These are phyloP conservation scores for Scedosporium minutisporum DNA, from an alignment of 2,329 filamentous ascomycete genomes.

Conservation along the genomic window DNA sequence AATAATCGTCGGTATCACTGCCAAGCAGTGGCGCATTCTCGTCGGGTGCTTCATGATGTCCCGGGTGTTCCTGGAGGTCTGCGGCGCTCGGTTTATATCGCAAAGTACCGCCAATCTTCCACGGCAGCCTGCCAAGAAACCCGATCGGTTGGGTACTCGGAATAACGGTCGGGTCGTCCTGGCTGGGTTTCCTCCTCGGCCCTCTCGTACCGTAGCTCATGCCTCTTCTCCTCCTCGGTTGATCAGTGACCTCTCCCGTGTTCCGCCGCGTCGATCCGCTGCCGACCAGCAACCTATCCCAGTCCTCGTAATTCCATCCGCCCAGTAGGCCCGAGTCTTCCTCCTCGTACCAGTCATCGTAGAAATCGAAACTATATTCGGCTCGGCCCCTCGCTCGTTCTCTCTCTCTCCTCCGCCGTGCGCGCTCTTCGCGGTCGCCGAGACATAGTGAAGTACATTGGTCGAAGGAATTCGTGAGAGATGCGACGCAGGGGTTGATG, in stretches of 20 bases:
- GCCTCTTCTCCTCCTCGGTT: constrained; percentile 63
- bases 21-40: constrained; percentile 64
- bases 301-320: constrained; percentile 69
- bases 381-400: constrained; percentile 50
- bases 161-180: constrained; percentile 87
- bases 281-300: constrained; percentile 72
- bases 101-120: constrained; percentile 71
- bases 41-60: constrained; percentile 18
- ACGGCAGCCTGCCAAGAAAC: constrained; percentile 75
- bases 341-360: constrained; percentile 85
- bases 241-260: constrained; percentile 37
- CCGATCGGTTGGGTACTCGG: constrained; percentile 78
- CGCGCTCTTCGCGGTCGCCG: constrained; percentile 64
- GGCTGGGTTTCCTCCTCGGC: constrained; percentile 38
- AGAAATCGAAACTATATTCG: constrained; percentile 90
- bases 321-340: constrained; percentile 31
- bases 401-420: constrained; percentile 58
- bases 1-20: constrained; percentile 34
- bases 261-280: constrained; percentile 33
- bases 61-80: constrained; percentile 78
- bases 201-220: constrained; percentile 83
- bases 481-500: constrained; percentile 68
- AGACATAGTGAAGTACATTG: constrained; percentile 64
- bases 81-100: constrained; percentile 87
- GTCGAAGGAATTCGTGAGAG: constrained; percentile 56